These are phyloP conservation scores for Pseudogymnoascus sp. DNA, from an alignment of 2,329 filamentous ascomycete species.

Conservation along the genomic window DNA sequence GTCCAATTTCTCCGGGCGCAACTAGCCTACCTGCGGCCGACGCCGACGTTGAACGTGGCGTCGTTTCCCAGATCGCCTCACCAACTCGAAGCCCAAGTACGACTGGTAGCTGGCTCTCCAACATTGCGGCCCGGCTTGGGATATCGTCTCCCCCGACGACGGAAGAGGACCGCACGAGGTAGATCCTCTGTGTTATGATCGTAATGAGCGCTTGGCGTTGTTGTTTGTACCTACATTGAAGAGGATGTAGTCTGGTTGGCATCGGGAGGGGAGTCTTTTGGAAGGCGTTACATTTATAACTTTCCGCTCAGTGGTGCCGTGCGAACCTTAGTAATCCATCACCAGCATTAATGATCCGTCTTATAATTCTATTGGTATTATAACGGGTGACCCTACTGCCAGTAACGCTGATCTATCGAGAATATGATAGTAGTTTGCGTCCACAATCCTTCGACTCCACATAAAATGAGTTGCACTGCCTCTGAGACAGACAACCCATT, in stretches of 20 bases:
- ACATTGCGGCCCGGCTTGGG: not conserved
- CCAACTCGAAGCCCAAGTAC: not conserved
- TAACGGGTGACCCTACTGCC: not conserved
- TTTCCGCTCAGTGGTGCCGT: not conserved
- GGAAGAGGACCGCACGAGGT: conserved; percentile 2
- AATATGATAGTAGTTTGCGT: not conserved
- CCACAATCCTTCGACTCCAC: not conserved
- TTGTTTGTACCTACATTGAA: not conserved
- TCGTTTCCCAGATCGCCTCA: not conserved
- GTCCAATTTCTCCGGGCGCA: not conserved
- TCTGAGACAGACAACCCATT: not conserved
- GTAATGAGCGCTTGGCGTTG: not conserved
- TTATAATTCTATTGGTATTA: not conserved
- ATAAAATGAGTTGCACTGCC: not conserved
- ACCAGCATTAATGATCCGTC: not conserved
- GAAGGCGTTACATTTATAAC: not conserved
- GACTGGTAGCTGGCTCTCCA: not conserved
- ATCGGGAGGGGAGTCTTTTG: not conserved
- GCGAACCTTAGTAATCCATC: conserved; percentile 4
- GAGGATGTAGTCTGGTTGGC: not conserved
- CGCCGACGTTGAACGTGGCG: conserved; percentile 36
- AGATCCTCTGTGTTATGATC: not conserved
- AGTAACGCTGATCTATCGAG: not conserved
- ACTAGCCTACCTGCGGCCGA: conserved; percentile 23
- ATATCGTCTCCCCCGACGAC: not conserved